These are phyloP conservation scores for Pythium phragmitis DNA, from an alignment of 352 stramenopile genomes.

Conservation along the genomic window DNA sequence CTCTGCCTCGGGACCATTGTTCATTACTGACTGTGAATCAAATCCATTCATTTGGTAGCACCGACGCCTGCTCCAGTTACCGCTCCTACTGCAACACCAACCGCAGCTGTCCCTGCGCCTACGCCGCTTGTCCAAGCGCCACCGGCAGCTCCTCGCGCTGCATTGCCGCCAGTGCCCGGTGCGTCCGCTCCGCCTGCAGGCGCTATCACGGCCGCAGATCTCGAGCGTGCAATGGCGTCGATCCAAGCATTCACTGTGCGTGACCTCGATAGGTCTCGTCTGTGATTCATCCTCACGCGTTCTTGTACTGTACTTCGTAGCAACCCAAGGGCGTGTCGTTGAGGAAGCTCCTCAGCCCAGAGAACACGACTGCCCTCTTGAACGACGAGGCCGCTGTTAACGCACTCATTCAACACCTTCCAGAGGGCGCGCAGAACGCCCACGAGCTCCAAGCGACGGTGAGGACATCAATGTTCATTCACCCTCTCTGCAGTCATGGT, in stretches of 20 bases:
- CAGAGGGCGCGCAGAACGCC: constrained; percentile 74
- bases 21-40: background rate
- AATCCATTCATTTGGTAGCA: background rate
- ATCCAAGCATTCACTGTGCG: constrained; percentile 64
- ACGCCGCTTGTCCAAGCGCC: constrained; percentile 10
- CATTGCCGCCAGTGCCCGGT: background rate
- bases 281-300: background rate
- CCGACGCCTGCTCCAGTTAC: background rate
- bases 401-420: constrained; percentile 65
- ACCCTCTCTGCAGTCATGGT: background rate
- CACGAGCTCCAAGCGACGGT: constrained; percentile 78
- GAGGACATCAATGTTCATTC: background rate
- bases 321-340: constrained; percentile 60
- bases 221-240: constrained; percentile 85
- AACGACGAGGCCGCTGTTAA: constrained; percentile 59
- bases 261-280: background rate
- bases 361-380: constrained; percentile 60
- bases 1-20: background rate
- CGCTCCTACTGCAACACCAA: constrained; percentile 8
- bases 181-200: constrained; percentile 11
- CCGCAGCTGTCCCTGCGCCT: background rate
- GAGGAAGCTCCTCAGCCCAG: constrained; percentile 59
- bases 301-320: constrained; percentile 21
- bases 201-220: constrained; percentile 71
- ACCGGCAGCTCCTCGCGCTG: constrained; percentile 3